A percentile compares a stretch with the other conserved stretches of the same genome.
These are phyloP conservation scores for Musa itinerans DNA, from an alignment of 176 grass and related monocot genomes.

Conservation along the genomic window DNA sequence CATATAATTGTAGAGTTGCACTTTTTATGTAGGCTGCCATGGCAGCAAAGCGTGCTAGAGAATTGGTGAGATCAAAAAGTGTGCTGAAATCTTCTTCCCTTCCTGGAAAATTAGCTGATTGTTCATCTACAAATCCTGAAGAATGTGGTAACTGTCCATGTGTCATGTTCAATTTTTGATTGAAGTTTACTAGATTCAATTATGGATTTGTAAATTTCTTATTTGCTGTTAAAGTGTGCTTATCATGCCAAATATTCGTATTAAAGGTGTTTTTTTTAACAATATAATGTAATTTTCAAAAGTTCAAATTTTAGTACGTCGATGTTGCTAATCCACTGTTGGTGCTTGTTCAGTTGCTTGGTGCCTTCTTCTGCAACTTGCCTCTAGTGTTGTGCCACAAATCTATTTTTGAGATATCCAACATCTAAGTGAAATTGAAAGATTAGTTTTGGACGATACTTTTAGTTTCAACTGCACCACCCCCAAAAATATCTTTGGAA, in stretches of 20 bases:
- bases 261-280: background rate
- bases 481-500: too few relatives aligned
- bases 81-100: constrained; percentile 93
- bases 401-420: too few relatives aligned
- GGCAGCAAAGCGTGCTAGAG: constrained; percentile 89
- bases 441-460: too few relatives aligned
- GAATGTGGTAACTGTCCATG: constrained; percentile 50
- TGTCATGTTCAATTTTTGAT: background rate
- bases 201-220: background rate
- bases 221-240: background rate
- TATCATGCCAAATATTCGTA: background rate
- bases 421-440: too few relatives aligned
- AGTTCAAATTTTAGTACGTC: too few relatives aligned
- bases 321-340: background rate
- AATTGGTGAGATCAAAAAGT: constrained; percentile 84
- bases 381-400: too few relatives aligned
- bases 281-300: too few relatives aligned
- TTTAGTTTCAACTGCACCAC: too few relatives aligned
- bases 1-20: background rate
- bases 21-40: constrained; percentile 53
- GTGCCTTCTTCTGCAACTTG: too few relatives aligned
- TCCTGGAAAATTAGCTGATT: constrained; percentile 93
- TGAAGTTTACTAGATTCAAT: background rate
- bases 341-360: too few relatives aligned
- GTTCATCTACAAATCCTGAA: constrained; percentile 76